phyloP scores from a whole-genome alignment of 1,284 basidiomycete genomes.

The Exobasidium cylindrosporum region DNA sequence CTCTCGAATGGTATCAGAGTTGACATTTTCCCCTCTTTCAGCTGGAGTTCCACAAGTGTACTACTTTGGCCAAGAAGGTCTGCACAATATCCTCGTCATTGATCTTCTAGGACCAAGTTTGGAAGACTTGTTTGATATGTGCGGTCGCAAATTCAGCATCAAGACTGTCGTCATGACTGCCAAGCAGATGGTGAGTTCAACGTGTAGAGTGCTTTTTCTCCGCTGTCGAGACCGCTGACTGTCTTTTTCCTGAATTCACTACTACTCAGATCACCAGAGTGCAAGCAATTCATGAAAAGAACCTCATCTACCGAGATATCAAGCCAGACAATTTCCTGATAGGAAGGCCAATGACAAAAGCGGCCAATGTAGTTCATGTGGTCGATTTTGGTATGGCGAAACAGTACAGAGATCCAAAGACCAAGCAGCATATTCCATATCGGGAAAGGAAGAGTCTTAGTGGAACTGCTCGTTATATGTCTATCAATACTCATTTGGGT shows the following conservation, averaged over 20 bases:
- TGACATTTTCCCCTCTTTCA: constrained; percentile 56
- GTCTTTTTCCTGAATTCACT: background rate
- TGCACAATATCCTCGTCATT: constrained; percentile 94
- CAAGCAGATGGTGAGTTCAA: constrained; percentile 84
- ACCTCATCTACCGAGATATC: constrained; percentile 94
- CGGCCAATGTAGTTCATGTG: constrained; percentile 75
- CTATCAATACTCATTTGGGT: constrained; percentile 92
- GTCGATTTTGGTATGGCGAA: constrained; percentile 98
- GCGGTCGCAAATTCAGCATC: constrained; percentile 84
- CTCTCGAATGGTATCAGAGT: background rate
- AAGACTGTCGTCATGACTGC: constrained; percentile 97
- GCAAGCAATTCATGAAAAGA: constrained; percentile 94
- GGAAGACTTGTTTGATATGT: constrained; percentile 95
- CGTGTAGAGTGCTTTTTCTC: background rate
- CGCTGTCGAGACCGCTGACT: background rate
- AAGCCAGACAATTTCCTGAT: constrained; percentile 97
- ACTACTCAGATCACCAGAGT: constrained; percentile 62
- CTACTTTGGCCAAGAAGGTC: constrained; percentile 95
- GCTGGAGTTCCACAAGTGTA: constrained; percentile 91
- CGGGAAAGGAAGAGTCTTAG: constrained; percentile 88
- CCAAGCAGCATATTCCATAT: constrained; percentile 94
- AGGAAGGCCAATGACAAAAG: constrained; percentile 83
- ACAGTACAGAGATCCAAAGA: constrained; percentile 94
- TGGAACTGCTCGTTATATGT: constrained; percentile 90
- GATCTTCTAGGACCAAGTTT: constrained; percentile 88